These are phyloP conservation scores for Ceratocystis papillata DNA, from an alignment of 2,329 filamentous ascomycete species.

Conservation along the genomic window DNA sequence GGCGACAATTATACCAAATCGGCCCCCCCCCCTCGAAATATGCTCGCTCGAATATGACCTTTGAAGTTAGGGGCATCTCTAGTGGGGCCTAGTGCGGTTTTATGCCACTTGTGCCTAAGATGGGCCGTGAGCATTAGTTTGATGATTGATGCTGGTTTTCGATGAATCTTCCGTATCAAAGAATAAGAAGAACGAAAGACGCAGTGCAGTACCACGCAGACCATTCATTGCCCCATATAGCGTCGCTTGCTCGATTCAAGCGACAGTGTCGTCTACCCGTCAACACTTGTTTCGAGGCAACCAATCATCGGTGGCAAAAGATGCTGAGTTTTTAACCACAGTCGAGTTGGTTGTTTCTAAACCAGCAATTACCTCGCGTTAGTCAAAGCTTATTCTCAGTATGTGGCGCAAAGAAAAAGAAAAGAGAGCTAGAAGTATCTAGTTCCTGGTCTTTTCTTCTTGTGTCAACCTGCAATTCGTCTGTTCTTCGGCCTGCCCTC, in stretches of 20 bases:
- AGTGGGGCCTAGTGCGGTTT: background rate
- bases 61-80: background rate
- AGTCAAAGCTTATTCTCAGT: conserved; percentile 9
- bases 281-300: background rate
- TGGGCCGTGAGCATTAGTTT: background rate
- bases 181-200: background rate
- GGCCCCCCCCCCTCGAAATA: background rate
- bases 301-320: background rate
- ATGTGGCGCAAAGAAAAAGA: conserved; percentile 1
- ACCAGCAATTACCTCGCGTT: background rate
- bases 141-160: background rate
- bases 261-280: background rate
- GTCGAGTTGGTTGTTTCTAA: background rate
- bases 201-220: background rate
- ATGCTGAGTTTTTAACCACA: background rate
- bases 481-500: background rate
- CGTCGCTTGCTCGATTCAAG: background rate
- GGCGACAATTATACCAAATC: background rate
- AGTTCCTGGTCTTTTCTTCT: background rate
- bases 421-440: conserved; percentile 7
- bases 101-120: background rate
- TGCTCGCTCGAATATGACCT: background rate
- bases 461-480: background rate
- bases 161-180: background rate
- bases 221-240: background rate